Base-by-base conservation (phyloP, 495 filamentous ascomycete species). In the Tuber brumale region DNA sequence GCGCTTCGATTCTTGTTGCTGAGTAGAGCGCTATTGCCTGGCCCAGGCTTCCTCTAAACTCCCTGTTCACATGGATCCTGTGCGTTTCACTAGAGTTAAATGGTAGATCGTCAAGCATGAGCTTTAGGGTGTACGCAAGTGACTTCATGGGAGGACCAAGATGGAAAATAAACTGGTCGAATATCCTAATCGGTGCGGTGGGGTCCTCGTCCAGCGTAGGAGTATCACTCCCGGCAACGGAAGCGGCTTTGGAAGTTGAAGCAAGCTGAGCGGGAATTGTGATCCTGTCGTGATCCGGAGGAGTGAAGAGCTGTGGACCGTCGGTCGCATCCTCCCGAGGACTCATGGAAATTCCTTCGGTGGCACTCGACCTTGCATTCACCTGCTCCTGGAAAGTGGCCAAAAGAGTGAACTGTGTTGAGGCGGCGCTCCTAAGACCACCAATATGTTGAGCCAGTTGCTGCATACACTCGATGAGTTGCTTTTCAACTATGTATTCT, bases 131-230 rank as follows among this genome's bases (percentile, higher is more conserved):
- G 75, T 92, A 94, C 18, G 94, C 94, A 44, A 99, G 87, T 0
- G 94, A 97, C 83, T 96, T 95, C 93, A 98, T 97, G 1, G 94
- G 94, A 2, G 95, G 95, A 0, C 95, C 95, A 48, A 99, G 85
- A 77, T 95, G 90, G 21, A 86, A 85, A 48, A 99, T 97, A 81
- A 99, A 99, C 10, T 91, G 85, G 10, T 92, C 89, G 80, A 97
- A 97, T 71, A 97, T 94, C 45, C 95, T 92, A 0, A 91, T 57
- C 6, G 81, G 77, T 43, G 77, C 72, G 18, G 87, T 21, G 92
- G 89, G 70, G 88, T 89, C 71, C 14, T 45, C 41, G 16, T 48
- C 61, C 45, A 42, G 3, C 5, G 72, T 39, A 21, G 48, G 35
- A 27, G 31, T n/a, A 21, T 71, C 57, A n/a, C 69, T 66, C 9